Base-by-base conservation (phyloP, 2,329 filamentous ascomycete genomes). In the Cladobotryum mycophilum region DNA sequence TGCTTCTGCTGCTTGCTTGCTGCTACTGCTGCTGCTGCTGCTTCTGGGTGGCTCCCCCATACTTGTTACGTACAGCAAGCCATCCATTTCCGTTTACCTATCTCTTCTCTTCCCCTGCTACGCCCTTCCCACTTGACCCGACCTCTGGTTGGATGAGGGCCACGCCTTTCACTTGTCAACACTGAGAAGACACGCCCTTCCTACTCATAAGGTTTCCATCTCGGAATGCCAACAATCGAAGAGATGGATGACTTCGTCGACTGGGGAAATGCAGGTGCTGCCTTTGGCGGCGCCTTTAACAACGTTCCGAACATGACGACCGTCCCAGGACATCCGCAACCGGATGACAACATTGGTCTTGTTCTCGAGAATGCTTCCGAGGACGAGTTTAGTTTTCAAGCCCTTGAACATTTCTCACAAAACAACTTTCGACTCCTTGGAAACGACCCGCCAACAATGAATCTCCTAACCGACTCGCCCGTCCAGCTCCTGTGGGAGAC, bases 211-310 rank as follows among this genome's bases (percentile, higher is more conserved):
- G 25, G 25, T 30, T 30, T 30, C 25, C 25, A 30, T 30, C 25
- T 30, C 25, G 25, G 25, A 30, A 30, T 30, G 67, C 53, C 67
- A n/a, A 54, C 58, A 51, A 60, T 79, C 55, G 72, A 80, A 50
- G 75, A 81, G 48, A 70, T 78, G 71, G 81, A 85, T 49, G 77
- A 84, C 55, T 82, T 85, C 62, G 78, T 87, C 64, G 73, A 82
- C 62, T 84, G 81, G 79, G 78, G 82, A 58, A 67, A 74, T 52
- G 71, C 73, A 45, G 75, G 68, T 42, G 67, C 71, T 40, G 63
- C 65, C 38, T 60, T 67, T 51, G 66, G 62, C 49, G 59, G 62
- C 48, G 58, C 53, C 58, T 61, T 54, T 61, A 66, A 53, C 58
- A 64, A 49, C 61, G 67, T 33, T 55, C 64, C 34, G 56, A 62